Evolutionary conservation across 257 asterid species (phyloP).

Genomic region (Hygrophila difformis): DNA sequence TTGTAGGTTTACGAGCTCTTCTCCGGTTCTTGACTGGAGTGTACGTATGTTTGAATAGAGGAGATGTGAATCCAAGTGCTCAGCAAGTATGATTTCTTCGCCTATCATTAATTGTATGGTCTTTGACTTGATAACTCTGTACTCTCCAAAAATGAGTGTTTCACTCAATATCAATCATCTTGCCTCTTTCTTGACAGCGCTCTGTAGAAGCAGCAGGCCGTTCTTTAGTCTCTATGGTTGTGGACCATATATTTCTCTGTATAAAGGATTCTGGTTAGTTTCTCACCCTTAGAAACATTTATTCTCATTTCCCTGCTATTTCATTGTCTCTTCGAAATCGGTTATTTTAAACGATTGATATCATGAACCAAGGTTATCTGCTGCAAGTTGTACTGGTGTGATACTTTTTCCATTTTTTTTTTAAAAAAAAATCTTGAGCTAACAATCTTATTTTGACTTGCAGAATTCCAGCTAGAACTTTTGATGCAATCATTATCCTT

Average conservation of each 20-base stretch:
- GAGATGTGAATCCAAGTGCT: slow-evolving; percentile 73
- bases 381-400: background rate
- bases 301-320: slow-evolving; percentile 8
- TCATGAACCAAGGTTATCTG: background rate
- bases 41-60: slow-evolving; percentile 88
- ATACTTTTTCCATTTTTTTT: too few relatives aligned
- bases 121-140: slow-evolving; percentile 15
- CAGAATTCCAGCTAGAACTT: slow-evolving; percentile 97
- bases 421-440: slow-evolving; percentile 22
- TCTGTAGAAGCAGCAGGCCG: slow-evolving; percentile 95
- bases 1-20: slow-evolving; percentile 89
- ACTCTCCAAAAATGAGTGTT: slow-evolving; percentile 10
- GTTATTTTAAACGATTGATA: slow-evolving; percentile 1
- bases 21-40: slow-evolving; percentile 94
- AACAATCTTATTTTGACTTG: slow-evolving; percentile 25
- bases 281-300: slow-evolving; percentile 13
- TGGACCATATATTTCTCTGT: slow-evolving; percentile 94
- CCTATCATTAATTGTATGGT: slow-evolving; percentile 19
- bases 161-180: slow-evolving; percentile 17
- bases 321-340: background rate
- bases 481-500: slow-evolving; percentile 89
- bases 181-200: slow-evolving; percentile 47
- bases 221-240: slow-evolving; percentile 70
- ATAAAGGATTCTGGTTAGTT: slow-evolving; percentile 86
- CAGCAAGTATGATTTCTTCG: slow-evolving; percentile 42